These are phyloP conservation scores for Vitis rupestris DNA, from an alignment of 164 flowering plant genomes.

Conservation along the genomic window DNA sequence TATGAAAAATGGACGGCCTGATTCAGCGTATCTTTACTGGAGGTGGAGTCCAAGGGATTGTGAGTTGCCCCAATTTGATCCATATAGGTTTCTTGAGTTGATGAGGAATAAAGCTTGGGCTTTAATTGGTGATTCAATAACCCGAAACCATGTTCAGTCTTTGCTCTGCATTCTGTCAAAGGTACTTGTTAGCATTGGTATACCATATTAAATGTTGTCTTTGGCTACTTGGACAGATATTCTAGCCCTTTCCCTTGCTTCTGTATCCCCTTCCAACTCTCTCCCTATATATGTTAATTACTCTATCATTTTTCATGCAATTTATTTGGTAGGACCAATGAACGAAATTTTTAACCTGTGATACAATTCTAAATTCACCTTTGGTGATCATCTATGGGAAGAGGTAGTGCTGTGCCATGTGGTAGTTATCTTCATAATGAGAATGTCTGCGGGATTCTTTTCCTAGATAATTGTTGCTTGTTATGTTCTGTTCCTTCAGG, in stretches of 20 bases:
- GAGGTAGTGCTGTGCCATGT: background rate
- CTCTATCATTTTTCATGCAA: too few species aligned
- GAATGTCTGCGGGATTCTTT: background rate
- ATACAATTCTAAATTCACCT: too few species aligned
- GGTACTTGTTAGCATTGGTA: conserved; percentile 35
- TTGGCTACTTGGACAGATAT: background rate
- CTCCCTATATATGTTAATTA: too few species aligned
- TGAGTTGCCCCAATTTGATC: conserved; percentile 58
- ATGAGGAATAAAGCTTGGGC: conserved; percentile 88
- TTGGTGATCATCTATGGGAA: too few species aligned
- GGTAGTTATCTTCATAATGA: background rate
- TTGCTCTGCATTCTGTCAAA: conserved; percentile 77
- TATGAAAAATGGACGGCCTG: conserved; percentile 91
- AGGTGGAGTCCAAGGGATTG: conserved; percentile 81
- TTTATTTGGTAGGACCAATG: too few species aligned
- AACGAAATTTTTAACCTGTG: too few species aligned
- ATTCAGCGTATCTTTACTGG: conserved; percentile 81
- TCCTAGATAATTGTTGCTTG: background rate
- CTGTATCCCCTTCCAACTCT: background rate
- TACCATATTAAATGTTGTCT: background rate
- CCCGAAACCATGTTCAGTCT: conserved; percentile 93
- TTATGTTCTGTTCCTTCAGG: background rate
- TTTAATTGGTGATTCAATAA: conserved; percentile 86
- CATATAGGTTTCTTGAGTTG: conserved; percentile 57
- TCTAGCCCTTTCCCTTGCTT: background rate